phyloP scores from a whole-genome alignment of 2,329 filamentous ascomycete species.

The Thelonectria rubi region DNA sequence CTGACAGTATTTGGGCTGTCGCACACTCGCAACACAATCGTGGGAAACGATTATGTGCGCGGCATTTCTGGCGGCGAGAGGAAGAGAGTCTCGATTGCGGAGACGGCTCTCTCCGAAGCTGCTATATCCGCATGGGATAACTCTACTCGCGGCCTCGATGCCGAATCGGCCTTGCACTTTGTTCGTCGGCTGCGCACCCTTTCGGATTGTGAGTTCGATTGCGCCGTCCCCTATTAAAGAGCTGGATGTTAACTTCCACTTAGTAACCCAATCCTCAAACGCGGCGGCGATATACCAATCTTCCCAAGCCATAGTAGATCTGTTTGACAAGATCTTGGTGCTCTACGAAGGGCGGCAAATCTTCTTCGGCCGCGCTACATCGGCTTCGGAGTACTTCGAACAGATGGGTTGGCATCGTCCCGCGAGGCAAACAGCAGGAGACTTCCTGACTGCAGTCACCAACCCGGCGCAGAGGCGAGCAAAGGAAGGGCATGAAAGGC shows the following conservation, averaged over 20 bases:
- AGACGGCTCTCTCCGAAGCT: constrained; percentile 41
- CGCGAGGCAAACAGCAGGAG: constrained; percentile 70
- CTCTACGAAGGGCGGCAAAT: constrained; percentile 74
- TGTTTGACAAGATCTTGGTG: constrained; percentile 74
- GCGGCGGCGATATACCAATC: constrained; percentile 65
- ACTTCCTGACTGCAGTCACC: constrained; percentile 72
- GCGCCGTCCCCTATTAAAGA: too few species aligned
- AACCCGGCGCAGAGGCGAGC: constrained; percentile 30
- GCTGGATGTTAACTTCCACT: constrained; percentile 14
- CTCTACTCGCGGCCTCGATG: constrained; percentile 47
- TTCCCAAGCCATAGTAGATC: constrained; percentile 51
- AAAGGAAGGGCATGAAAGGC: constrained; percentile 35
- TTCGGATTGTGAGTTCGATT: constrained; percentile 25
- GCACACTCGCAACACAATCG: constrained; percentile 63
- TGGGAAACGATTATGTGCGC: constrained; percentile 64
- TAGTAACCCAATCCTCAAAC: not conserved
- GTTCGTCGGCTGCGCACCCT: constrained; percentile 28
- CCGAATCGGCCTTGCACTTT: constrained; percentile 61
- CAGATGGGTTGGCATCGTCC: constrained; percentile 69
- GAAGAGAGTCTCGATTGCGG: constrained; percentile 48
- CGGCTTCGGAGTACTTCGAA: constrained; percentile 72
- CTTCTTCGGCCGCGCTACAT: constrained; percentile 69
- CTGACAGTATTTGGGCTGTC: constrained; percentile 64
- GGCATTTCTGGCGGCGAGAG: constrained; percentile 57
- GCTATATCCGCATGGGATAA: constrained; percentile 52